Evolutionary conservation across 2,329 filamentous ascomycete genomes (phyloP), one percentile per base, ranked within the genome.

Genomic region (Fusarium pseudograminearum): DNA sequence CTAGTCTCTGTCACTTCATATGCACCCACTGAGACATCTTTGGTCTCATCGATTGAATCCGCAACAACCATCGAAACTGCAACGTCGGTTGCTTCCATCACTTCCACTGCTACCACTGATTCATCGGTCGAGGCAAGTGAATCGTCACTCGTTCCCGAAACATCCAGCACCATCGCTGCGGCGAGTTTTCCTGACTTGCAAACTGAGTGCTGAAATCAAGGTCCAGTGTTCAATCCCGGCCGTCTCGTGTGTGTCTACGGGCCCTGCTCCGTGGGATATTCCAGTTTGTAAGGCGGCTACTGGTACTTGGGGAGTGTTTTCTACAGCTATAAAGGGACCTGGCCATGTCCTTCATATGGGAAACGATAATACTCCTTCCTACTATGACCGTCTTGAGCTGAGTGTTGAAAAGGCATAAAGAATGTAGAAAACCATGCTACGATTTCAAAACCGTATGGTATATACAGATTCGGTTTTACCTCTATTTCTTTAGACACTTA

Each of bases 391-490:
- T 5, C 33, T 36, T 36, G 33, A 36, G 16, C 16, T 36, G 3
- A 18, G 16, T 36, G 4, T 5, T 36, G 16, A 36, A 18, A 36
- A 36, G 33, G 33, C 18, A 8, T 36, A 36, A 18, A 10, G 8
- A 18, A n/a, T 5, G 16, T 36, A 3, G 16, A 16, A 36, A 16
- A 9, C 8, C 16, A 5, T 18, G 2, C 4, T 36, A 18, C 4
- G 8, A 18, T 18, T 18, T 18, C 16, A 9, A 10, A 18, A 18
- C 9, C 16, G 8, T 36, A 10, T 9, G 16, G 8, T 18, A 2
- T 18, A 16, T 18, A 36, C 10, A 1, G 16, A 18, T 18, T 36
- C 16, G 16, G 1, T 4, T 36, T 3, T 36, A 10, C 2, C 0
- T 18, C 28, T 30, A 30, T 4, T 5, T 3, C 9, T 36, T 34